phyloP scores from a whole-genome alignment of 139 green algal genomes.

The Picochlorum sp. region DNA sequence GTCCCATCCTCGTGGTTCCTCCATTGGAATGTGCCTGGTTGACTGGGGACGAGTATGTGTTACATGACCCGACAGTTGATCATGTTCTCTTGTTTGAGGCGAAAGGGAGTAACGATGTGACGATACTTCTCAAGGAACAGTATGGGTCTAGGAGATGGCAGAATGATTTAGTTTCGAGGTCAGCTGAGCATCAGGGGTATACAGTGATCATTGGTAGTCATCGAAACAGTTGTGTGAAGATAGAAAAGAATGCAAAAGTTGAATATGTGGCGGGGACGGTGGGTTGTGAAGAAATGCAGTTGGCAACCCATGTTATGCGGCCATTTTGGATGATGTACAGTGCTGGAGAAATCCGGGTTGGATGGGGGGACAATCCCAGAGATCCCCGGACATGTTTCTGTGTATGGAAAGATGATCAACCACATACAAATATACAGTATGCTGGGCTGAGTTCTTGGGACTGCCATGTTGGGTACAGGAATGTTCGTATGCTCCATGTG shows the following conservation, averaged over 20 bases:
- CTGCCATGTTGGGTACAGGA: slow-evolving; percentile 66
- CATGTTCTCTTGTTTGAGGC: slow-evolving; percentile 61
- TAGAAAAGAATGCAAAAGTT: slow-evolving; percentile 64
- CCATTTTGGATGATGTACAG: slow-evolving; percentile 57
- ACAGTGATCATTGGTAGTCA: slow-evolving; percentile 81
- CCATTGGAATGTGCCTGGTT: slow-evolving; percentile 81
- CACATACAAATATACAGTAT: slow-evolving; percentile 17
- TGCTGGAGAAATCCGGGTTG: slow-evolving; percentile 43
- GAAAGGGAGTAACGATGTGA: slow-evolving; percentile 69
- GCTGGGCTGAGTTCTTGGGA: slow-evolving; percentile 79
- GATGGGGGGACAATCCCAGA: slow-evolving; percentile 31
- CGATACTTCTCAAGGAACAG: slow-evolving; percentile 62
- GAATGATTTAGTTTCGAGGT: slow-evolving; percentile 14
- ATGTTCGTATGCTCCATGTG: slow-evolving; percentile 24
- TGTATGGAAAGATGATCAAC: slow-evolving; percentile 47
- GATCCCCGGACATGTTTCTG: slow-evolving; percentile 8
- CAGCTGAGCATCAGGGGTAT: slow-evolving; percentile 54
- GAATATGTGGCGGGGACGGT: slow-evolving; percentile 22
- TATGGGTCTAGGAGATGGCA: slow-evolving; percentile 63
- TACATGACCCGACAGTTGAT: slow-evolving; percentile 21
- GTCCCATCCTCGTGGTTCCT: slow-evolving; percentile 55
- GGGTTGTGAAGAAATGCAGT: slow-evolving; percentile 9
- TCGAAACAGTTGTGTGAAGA: slow-evolving; percentile 70
- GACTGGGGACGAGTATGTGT: slow-evolving; percentile 30
- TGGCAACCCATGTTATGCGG: slow-evolving; percentile 25